Evolutionary conservation across 2,329 filamentous ascomycete species (phyloP).

Genomic region (Neurospora sp.): DNA sequence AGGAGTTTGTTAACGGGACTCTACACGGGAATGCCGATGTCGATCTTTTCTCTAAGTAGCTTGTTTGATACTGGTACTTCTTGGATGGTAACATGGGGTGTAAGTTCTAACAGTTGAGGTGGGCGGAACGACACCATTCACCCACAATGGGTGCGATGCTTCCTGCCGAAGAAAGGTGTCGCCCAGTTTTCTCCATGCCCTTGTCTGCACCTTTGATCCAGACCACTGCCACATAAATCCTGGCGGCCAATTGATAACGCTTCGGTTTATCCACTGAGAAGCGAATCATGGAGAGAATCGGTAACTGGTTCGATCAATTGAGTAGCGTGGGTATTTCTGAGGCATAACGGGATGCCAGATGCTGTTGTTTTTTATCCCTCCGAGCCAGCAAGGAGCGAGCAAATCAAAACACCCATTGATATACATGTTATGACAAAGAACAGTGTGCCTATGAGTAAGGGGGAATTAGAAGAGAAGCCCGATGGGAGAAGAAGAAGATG

Average conservation of each 20-base stretch:
- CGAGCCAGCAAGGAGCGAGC: neutral
- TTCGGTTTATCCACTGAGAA: neutral
- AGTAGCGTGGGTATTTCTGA: neutral
- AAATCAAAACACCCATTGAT: slow-evolving; percentile 7
- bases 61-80: neutral
- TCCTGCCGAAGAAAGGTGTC: neutral
- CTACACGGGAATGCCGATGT: neutral
- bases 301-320: neutral
- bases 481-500: slow-evolving; percentile 13
- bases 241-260: neutral
- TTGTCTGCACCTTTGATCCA: neutral
- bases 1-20: neutral
- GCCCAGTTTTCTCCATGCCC: neutral
- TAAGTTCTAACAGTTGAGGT: neutral
- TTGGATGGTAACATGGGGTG: neutral
- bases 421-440: slow-evolving; percentile 15
- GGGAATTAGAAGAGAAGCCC: slow-evolving; percentile 9
- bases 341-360: neutral
- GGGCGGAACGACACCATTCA: neutral
- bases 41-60: neutral
- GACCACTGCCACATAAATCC: neutral
- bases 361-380: neutral
- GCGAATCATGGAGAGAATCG: neutral
- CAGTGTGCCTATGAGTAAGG: slow-evolving; percentile 7
- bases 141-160: neutral